A percentile compares a stretch with the other conserved stretches of the same genome.
Conservation (phyloP, 2,329 filamentous ascomycete species). For the Leptographium lundbergii region DNA sequence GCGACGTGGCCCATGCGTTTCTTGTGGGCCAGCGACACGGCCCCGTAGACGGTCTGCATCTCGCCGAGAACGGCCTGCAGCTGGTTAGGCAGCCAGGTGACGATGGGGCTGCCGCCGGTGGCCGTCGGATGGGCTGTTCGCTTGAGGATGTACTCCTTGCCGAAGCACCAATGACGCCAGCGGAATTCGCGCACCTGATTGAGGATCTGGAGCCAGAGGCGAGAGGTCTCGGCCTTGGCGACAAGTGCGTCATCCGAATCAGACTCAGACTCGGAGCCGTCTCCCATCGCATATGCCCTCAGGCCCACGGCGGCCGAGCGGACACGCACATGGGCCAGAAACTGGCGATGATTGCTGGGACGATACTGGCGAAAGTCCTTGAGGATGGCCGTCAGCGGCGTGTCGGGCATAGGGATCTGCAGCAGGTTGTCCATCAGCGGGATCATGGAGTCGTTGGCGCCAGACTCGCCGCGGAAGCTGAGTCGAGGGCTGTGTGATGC, state of each 20-base stretch:
- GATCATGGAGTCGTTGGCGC: constrained; percentile 90
- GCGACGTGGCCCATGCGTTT: constrained; percentile 30
- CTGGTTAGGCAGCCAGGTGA: constrained; percentile 77
- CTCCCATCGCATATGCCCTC: constrained; percentile 42
- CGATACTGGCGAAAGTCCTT: constrained; percentile 82
- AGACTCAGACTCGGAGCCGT: neutral
- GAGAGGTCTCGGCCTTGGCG: constrained; percentile 37
- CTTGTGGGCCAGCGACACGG: constrained; percentile 23
- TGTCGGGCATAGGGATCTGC: constrained; percentile 76
- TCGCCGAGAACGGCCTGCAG: constrained; percentile 59
- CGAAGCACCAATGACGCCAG: constrained; percentile 80
- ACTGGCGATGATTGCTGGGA: constrained; percentile 77
- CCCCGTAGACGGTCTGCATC: constrained; percentile 47
- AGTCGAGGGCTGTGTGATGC: constrained; percentile 47
- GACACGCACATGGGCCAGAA: constrained; percentile 58
- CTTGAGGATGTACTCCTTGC: constrained; percentile 73
- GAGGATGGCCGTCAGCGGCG: constrained; percentile 78
- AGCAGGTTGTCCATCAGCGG: constrained; percentile 82
- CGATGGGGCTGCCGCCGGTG: constrained; percentile 69
- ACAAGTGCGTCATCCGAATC: constrained; percentile 15
- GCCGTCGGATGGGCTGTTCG: constrained; percentile 63
- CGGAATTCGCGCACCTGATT: constrained; percentile 71
- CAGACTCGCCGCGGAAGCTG: constrained; percentile 82
- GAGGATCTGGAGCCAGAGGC: constrained; percentile 51
- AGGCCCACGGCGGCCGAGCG: constrained; percentile 36